Base-by-base conservation (phyloP, 305 asterid genomes). In the Andrographis paniculata region DNA sequence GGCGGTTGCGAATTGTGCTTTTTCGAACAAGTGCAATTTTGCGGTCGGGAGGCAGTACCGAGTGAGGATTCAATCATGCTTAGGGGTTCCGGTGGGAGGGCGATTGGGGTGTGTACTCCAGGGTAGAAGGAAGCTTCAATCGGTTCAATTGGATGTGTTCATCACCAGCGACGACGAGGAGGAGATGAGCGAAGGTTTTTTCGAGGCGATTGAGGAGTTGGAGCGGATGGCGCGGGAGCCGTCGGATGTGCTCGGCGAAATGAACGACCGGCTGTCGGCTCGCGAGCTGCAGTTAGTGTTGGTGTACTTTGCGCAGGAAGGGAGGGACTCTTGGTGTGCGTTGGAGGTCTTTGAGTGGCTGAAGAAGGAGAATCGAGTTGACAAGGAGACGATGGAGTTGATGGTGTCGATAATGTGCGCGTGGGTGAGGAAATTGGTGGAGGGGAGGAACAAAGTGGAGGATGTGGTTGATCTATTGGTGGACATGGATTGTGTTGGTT, bases 261-360 rank as follows among this genome's bases (percentile, higher is more conserved):
- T 91, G 96, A 86, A 82, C 40, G 76, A 80, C 14, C 68, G 69
- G 23, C 64, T 91, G 48, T 74, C 98, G 5, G 72, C 80, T 50
- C 87, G 96, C 5, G 98, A 91, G 52, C 41, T 86, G 67, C 98
- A 86, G 72, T 23, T 86, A 23, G 95, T 91, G 33, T 56, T 86
- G 73, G 95, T 91, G 33, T 91, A 91, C 52, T 91, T 91, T 59
- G 68, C 96, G 0, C 98, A 83, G 53, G 95, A 91, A 42, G 98
- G 98, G 63, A 78, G 95, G 84, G 98, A 91, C 21, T 86, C 94
- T 1, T 86, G 98, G 98, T 91, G 95, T 49, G 85, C 96, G 0
- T 62, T 91, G 27, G 98, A 91, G 78, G 96, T 91, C 53, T 91
- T 78, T 55, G 98, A 86, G 70, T 91, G 96, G 98, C 65, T 91